phyloP scores from a whole-genome alignment of 352 stramenopile species.

The Phytophthora syringae region DNA sequence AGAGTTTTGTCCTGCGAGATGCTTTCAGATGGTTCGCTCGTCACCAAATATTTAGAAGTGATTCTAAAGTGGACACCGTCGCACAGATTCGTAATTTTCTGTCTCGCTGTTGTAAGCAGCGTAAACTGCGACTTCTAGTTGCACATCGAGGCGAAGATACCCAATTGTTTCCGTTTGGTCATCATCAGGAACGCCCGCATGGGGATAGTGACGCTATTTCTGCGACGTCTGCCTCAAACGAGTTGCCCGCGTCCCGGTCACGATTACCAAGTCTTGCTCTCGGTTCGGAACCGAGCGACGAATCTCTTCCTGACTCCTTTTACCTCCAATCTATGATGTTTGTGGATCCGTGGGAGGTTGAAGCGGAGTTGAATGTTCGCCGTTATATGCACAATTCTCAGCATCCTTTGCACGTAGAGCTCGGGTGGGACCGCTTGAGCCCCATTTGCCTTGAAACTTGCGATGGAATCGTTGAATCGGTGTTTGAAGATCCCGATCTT shows the following conservation, averaged over 20 bases:
- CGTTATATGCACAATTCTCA: constrained; percentile 67
- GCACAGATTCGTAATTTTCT: constrained; percentile 59
- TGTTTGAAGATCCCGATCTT: constrained; percentile 70
- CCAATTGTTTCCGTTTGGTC: constrained; percentile 55
- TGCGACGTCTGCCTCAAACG: constrained; percentile 3
- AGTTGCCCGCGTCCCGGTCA: constrained; percentile 5
- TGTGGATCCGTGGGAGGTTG: constrained; percentile 84
- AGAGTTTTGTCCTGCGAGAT: constrained; percentile 78
- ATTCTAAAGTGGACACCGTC: constrained; percentile 25
- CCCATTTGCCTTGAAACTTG: constrained; percentile 68
- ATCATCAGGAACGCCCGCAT: constrained; percentile 11
- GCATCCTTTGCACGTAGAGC: constrained; percentile 61
- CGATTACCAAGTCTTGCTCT: constrained; percentile 16
- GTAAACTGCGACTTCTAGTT: constrained; percentile 73
- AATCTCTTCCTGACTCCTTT: constrained; percentile 27
- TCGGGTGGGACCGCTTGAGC: constrained; percentile 79
- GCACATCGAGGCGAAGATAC: constrained; percentile 58
- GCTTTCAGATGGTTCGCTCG: constrained; percentile 69
- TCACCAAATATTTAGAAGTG: constrained; percentile 50
- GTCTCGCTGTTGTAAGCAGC: constrained; percentile 75
- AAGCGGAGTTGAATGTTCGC: constrained; percentile 65
- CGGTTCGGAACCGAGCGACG: constrained; percentile 20
- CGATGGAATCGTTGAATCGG: constrained; percentile 63
- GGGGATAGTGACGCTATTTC: constrained; percentile 9
- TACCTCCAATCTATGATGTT: constrained; percentile 80